These are phyloP conservation scores for Scedosporium aurantiacum DNA, from an alignment of 2,329 filamentous ascomycete species.

Conservation along the genomic window DNA sequence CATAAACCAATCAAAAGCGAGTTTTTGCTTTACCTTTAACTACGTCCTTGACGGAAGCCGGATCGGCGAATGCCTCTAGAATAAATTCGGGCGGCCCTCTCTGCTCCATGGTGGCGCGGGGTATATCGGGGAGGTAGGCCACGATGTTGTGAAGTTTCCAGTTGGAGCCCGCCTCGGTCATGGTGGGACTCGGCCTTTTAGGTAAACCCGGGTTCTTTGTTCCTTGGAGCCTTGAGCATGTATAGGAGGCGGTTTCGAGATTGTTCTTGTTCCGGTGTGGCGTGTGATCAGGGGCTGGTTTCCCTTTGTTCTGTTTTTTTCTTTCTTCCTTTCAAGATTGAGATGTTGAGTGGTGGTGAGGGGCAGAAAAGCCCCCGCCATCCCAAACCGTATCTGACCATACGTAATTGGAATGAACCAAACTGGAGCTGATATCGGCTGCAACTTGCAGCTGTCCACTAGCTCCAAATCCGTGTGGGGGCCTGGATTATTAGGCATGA, in stretches of 20 bases:
- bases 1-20: not conserved
- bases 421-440: too few relatives aligned
- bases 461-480: too few relatives aligned
- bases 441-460: too few relatives aligned
- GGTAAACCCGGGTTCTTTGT: not conserved
- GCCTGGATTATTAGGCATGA: too few relatives aligned
- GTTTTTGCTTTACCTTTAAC: constrained; percentile 59
- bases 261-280: too few relatives aligned
- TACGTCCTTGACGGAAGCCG: constrained; percentile 78
- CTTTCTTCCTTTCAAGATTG: not conserved
- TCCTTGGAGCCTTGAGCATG: too few relatives aligned
- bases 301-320: not conserved
- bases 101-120: constrained; percentile 30
- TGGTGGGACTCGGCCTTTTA: not conserved
- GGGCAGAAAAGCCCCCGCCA: too few relatives aligned
- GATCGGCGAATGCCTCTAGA: constrained; percentile 88
- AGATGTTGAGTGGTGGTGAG: too few relatives aligned
- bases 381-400: too few relatives aligned
- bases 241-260: not conserved
- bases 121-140: constrained; percentile 3
- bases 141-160: constrained; percentile 6
- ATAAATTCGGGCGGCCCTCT: constrained; percentile 71
- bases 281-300: too few relatives aligned
- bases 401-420: too few relatives aligned
- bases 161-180: constrained; percentile 2